These are phyloP conservation scores for Penicillium italicum DNA, from an alignment of 2,329 filamentous ascomycete genomes.

Conservation along the genomic window DNA sequence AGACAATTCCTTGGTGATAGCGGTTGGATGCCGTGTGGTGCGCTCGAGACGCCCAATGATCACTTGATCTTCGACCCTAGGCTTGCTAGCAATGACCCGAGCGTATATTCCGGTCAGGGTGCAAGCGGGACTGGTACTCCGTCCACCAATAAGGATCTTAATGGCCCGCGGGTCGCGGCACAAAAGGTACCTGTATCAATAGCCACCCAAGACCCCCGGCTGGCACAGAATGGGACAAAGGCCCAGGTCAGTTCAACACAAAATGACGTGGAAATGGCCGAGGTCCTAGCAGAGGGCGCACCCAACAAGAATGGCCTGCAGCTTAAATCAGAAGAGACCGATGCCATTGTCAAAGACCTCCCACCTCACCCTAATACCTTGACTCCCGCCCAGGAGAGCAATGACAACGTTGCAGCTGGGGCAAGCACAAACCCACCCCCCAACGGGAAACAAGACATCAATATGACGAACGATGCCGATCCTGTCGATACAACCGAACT, in stretches of 20 bases:
- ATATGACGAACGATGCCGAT: slow-evolving; percentile 12
- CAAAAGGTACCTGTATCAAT: slow-evolving; percentile 10
- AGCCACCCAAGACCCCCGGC: slow-evolving; percentile 7
- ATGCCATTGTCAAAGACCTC: slow-evolving; percentile 33
- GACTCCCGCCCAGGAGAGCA: not conserved
- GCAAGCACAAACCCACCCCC: not conserved
- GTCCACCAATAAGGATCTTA: slow-evolving; percentile 9
- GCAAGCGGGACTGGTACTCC: slow-evolving; percentile 16
- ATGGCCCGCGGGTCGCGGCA: slow-evolving; percentile 10
- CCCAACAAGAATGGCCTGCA: slow-evolving; percentile 5
- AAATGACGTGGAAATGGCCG: slow-evolving; percentile 37
- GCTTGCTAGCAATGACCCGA: slow-evolving; percentile 16
- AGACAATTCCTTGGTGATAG: slow-evolving; percentile 59
- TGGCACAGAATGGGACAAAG: not conserved
- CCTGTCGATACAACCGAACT: slow-evolving; percentile 13
- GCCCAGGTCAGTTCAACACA: not conserved
- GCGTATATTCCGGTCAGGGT: slow-evolving; percentile 13
- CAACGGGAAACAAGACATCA: slow-evolving; percentile 14
- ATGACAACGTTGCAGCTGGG: slow-evolving; percentile 1
- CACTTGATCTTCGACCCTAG: slow-evolving; percentile 45
- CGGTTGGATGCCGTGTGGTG: slow-evolving; percentile 56
- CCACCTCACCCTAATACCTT: slow-evolving; percentile 29
- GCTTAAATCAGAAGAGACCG: slow-evolving; percentile 37
- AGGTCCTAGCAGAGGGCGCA: slow-evolving; percentile 16
- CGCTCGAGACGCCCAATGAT: slow-evolving; percentile 52